Base-by-base conservation (phyloP, 2,329 filamentous ascomycete species). In the Hortaea sp. region DNA sequence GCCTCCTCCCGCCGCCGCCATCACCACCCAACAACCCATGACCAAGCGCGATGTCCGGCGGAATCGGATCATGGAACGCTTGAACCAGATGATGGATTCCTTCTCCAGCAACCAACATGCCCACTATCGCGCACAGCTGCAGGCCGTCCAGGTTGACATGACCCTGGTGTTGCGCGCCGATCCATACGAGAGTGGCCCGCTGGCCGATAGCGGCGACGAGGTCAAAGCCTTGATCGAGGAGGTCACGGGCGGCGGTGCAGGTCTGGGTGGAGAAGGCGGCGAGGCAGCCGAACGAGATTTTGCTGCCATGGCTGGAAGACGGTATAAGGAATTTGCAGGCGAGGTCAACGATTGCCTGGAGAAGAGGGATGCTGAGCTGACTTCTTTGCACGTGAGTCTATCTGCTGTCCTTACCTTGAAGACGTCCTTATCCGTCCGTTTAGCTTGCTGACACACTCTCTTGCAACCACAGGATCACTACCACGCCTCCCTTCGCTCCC, bases 41-140 rank as follows among this genome's bases (percentile, higher is more conserved):
- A 90, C 87, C 37, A 95, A 95, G 72, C 80, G 88, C 66, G 90
- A 97, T 69, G 92, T 94, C 67, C 82, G 89, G 63, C 82, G 88
- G 51, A 86, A 86, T 59, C 81, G 83, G 59, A 79, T 95, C 50
- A 79, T 82, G 55, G 88, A 95, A 50, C 83, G 85, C 53, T 77
- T 95, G 5, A 76, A 79, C 37, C 78, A 81, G 46, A 81, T 95
- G 66, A 81, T 83, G 45, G 79, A 84, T 45, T 81, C 82, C 54
- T 90, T 95, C 67, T 79, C 81, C 53, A 78, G 83, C 52, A 88
- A 94, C 61, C 79, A 86, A 53, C 88, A 95, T 65, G 73, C 78
- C 52, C 82, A 88, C 58, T 97, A 94, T 66, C 81, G 89, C 51
- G 85, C 92, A 54, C 88, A 95, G 66, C 77, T 95, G 2, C 84